Base-by-base conservation (phyloP, 1,284 basidiomycete species). In the Leccinum cinnamomeum region DNA sequence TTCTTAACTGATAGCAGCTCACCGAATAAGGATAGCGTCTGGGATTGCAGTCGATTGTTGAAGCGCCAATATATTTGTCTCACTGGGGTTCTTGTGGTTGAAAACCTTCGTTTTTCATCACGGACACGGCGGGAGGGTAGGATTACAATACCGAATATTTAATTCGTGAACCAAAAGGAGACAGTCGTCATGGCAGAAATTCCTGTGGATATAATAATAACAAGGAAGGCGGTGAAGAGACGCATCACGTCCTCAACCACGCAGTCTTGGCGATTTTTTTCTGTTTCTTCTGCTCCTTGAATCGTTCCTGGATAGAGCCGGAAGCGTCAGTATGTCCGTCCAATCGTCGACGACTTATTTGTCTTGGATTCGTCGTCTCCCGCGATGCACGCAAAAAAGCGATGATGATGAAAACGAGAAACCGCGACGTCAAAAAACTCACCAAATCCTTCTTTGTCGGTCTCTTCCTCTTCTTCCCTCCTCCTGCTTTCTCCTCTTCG, bases 261-360 rank as follows among this genome's bases (percentile, higher is more conserved):
- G 93, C 93, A 7, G 92, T 94, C 77, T 92, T 92, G 54, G 92
- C 87, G 7, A 89, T 83, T 78, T 94, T 94, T 81, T 94, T 93
- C 74, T 83, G 80, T 65, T 79, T 82, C 76, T 94, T 94, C 80
- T 94, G 90, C 72, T 92, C 90, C 74, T 89, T 91, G 78, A 92
- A 95, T 46, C 92, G 86, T 69, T 95, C 92, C 93, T 95, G 75
- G 28, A 68, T 58, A 62, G 63, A 58, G 58, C 56, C 68, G 37
- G 59, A 64, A 62, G 14, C 56, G 61, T 68, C 62, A 74, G 68
- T 60, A 67, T 28, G 66, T 72, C 72, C 69, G 67, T 68, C 44
- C 70, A 46, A 18, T 46, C 18, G 62, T 62, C 16, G 58, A 67
- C 61, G 62, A 54, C 4, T 20, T 56, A 60, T 59, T 62, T 30